phyloP scores from a whole-genome alignment of 768 basidiomycete species.

The Dentipellis sp. region DNA sequence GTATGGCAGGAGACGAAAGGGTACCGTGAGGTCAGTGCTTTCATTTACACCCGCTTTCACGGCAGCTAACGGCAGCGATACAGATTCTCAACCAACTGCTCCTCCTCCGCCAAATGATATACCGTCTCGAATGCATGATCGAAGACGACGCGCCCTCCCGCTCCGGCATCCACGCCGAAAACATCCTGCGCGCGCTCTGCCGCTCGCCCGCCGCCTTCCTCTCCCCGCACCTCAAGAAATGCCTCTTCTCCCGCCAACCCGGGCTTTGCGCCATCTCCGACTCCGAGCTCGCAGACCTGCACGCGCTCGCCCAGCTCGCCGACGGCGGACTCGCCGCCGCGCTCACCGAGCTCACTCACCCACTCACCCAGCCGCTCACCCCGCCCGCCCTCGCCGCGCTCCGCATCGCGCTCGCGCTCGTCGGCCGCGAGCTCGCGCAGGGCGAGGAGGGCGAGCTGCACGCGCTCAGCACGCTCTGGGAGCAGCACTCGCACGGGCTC shows the following conservation, averaged over 20 bases:
- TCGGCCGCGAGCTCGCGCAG: constrained; percentile 40
- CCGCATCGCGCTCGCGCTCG: constrained; percentile 52
- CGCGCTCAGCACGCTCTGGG: constrained; percentile 51
- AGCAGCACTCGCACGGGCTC: constrained; percentile 47
- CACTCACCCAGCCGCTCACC: constrained; percentile 40
- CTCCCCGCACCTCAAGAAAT: constrained; percentile 46
- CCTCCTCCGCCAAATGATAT: constrained; percentile 60
- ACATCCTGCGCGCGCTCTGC: constrained; percentile 51
- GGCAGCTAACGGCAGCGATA: neutral
- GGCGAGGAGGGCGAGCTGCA: constrained; percentile 47
- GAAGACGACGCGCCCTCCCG: constrained; percentile 52
- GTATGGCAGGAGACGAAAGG: constrained; percentile 62
- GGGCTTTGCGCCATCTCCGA: constrained; percentile 57
- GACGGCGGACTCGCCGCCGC: constrained; percentile 59
- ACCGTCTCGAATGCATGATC: constrained; percentile 67
- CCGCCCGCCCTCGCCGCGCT: constrained; percentile 45
- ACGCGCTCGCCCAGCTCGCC: constrained; percentile 55
- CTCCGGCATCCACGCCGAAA: constrained; percentile 60
- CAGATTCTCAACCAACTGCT: constrained; percentile 71
- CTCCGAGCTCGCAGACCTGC: constrained; percentile 47
- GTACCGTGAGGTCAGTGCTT: constrained; percentile 53
- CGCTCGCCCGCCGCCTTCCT: constrained; percentile 54
- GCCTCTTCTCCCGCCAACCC: constrained; percentile 47
- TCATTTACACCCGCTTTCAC: neutral
- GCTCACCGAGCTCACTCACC: constrained; percentile 47